Conservation (phyloP, 805 yeast species). For the Myxozyma udenii region DNA sequence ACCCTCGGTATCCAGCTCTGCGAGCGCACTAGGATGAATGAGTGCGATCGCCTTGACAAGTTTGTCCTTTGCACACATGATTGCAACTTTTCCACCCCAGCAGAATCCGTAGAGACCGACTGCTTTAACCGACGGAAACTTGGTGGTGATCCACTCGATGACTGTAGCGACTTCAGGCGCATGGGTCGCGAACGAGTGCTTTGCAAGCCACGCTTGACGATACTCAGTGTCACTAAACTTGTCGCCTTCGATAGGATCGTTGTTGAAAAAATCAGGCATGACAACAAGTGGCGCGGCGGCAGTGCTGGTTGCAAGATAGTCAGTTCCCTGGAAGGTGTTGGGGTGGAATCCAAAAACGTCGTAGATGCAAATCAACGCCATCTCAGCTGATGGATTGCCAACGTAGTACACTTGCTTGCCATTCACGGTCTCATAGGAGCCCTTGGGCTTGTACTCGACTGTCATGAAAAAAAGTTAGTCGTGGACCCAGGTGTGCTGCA, state of each 20-base stretch:
- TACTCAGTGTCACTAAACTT: slow-evolving; percentile 7
- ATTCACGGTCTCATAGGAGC: slow-evolving; percentile 3
- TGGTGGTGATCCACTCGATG: slow-evolving; percentile 4
- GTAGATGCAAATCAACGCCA: slow-evolving; percentile 24
- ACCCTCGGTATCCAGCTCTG: slow-evolving; percentile 21
- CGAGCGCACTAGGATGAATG: slow-evolving; percentile 26
- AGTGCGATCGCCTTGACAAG: slow-evolving; percentile 18
- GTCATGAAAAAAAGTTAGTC: neutral
- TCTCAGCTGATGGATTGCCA: slow-evolving; percentile 11
- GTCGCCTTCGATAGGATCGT: slow-evolving; percentile 14
- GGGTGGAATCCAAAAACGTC: slow-evolving; percentile 26
- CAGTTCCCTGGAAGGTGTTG: slow-evolving; percentile 28
- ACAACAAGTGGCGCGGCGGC: slow-evolving; percentile 21
- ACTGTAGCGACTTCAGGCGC: slow-evolving; percentile 8
- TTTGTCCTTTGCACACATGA: slow-evolving; percentile 8
- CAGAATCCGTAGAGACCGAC: slow-evolving; percentile 28
- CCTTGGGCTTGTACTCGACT: slow-evolving; percentile 24
- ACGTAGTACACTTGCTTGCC: slow-evolving; percentile 12
- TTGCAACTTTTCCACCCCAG: slow-evolving; percentile 30
- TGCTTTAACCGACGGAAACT: slow-evolving; percentile 11
- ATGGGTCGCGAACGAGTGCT: slow-evolving; percentile 4
- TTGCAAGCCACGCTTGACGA: slow-evolving; percentile 13
- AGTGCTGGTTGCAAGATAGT: slow-evolving; percentile 17
- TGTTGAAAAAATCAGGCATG: slow-evolving; percentile 29
- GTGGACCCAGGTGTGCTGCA: neutral